Percentiles rank a stretch among this genome's conserved stretches.
phyloP scores from a whole-genome alignment of 2,329 filamentous ascomycete genomes.

The Aspergillus sojae region DNA sequence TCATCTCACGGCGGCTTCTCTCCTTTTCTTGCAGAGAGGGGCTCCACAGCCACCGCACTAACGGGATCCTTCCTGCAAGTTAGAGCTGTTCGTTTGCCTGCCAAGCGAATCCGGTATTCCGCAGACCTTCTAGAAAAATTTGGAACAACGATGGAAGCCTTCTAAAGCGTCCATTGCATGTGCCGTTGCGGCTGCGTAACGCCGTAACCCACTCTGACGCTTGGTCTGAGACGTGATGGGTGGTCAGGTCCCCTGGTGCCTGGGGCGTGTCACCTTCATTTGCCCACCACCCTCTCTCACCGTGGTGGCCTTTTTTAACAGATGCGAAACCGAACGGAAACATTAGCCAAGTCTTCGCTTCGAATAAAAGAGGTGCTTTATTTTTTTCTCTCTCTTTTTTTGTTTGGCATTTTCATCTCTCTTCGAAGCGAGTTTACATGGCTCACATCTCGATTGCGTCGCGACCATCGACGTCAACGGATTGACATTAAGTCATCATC shows the following conservation, averaged over 20 bases:
- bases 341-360: not conserved
- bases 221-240: conserved; percentile 5
- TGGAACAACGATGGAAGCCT: conserved; percentile 20
- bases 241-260: conserved; percentile 16
- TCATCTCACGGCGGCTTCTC: conserved; percentile 5
- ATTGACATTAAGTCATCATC: conserved; percentile 2
- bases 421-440: not conserved
- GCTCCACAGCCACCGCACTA: conserved; percentile 21
- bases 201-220: conserved; percentile 12
- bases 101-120: conserved; percentile 24
- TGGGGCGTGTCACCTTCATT: conserved; percentile 11
- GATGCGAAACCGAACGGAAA: not conserved
- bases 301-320: not conserved
- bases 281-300: not conserved
- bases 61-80: conserved; percentile 17
- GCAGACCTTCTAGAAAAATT: conserved; percentile 25
- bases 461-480: not conserved
- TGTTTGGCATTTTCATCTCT: not conserved
- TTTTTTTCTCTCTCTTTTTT: not conserved
- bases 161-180: conserved; percentile 17
- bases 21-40: conserved; percentile 14
- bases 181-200: conserved; percentile 19
- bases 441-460: not conserved
- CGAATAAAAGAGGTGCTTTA: not conserved
- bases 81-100: conserved; percentile 7